Conservation (phyloP, 257 asterid species). For the Ehretia macrophylla region DNA sequence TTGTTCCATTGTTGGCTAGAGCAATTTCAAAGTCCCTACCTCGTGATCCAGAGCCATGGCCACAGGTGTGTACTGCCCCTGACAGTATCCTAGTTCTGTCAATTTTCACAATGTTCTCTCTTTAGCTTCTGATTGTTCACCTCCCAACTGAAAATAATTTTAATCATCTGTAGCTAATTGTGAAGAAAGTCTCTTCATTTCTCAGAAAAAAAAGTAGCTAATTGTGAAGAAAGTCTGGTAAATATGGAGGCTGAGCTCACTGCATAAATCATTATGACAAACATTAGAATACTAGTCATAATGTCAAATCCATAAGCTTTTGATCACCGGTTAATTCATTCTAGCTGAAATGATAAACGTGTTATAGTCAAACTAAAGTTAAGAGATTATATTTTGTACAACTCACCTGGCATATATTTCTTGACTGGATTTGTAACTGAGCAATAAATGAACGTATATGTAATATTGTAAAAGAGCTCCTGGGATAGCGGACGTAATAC, state of each 20-base stretch:
- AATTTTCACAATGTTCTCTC: background rate
- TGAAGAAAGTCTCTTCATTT: too few species aligned
- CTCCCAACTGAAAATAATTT: background rate
- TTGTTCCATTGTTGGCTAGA: constrained; percentile 30
- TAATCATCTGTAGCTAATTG: too few species aligned
- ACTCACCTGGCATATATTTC: too few species aligned
- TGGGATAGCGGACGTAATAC: background rate
- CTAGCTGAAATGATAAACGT: background rate
- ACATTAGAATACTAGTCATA: background rate
- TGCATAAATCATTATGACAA: too few species aligned
- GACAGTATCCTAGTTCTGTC: constrained; percentile 2
- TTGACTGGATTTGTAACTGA: too few species aligned
- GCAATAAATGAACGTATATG: too few species aligned
- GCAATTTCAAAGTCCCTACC: constrained; percentile 27
- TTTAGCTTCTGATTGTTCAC: background rate
- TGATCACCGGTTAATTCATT: background rate
- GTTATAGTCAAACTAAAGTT: too few species aligned
- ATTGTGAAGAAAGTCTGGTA: too few species aligned
- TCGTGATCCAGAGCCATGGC: constrained; percentile 32
- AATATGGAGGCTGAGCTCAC: too few species aligned
- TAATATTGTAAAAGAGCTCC: too few species aligned
- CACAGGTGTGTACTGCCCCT: constrained; percentile 29
- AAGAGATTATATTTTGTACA: too few species aligned
- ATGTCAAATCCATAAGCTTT: constrained; percentile 1
- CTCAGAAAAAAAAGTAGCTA: too few species aligned